Conservation (phyloP, 1,284 basidiomycete species). For the Salmacisia buchloeana region DNA sequence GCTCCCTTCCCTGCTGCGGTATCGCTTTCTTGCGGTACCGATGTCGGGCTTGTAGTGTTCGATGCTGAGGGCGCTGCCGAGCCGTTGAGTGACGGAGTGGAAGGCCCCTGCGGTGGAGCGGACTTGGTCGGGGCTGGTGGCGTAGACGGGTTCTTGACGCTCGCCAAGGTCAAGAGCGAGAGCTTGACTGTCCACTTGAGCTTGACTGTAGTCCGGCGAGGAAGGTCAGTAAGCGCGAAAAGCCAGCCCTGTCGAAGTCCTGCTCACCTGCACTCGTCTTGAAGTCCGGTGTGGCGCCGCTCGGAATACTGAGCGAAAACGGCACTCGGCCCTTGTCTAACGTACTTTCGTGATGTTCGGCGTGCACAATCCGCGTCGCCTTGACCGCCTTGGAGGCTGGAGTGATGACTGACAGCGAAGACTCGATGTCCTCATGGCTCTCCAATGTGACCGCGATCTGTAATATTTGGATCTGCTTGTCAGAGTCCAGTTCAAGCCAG, state of each 20-base stretch:
- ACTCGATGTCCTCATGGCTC: conserved; percentile 43
- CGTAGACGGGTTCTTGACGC: conserved; percentile 11
- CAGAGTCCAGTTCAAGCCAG: too few relatives aligned
- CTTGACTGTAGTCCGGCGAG: conserved; percentile 18
- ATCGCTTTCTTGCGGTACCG: too few relatives aligned
- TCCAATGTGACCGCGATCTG: conserved; percentile 39
- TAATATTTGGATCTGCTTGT: background rate
- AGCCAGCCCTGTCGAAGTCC: background rate
- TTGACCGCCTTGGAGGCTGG: conserved; percentile 28
- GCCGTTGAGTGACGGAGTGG: too few relatives aligned
- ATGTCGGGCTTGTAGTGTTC: background rate
- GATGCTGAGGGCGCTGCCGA: background rate
- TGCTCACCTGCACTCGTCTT: conserved; percentile 31
- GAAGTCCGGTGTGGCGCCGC: conserved; percentile 43
- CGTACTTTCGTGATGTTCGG: conserved; percentile 38
- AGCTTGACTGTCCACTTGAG: conserved; percentile 39
- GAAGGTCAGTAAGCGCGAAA: background rate
- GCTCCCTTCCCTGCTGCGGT: too few relatives aligned
- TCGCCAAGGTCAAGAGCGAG: conserved; percentile 33
- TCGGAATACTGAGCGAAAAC: conserved; percentile 35
- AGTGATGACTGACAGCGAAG: conserved; percentile 18
- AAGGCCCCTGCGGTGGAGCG: background rate
- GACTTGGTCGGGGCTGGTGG: background rate
- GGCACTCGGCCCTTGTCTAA: conserved; percentile 37
- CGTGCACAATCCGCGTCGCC: conserved; percentile 32